Conservation (phyloP, 129 eudicot genomes). For the Helianthus annuus region HanXRQr2.0-SUNRISE NC_035437.2:171169270-171169769, state of each 20-base stretch:
- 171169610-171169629: too few species aligned
- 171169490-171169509: neutral
- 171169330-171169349: slow-evolving; percentile 8
- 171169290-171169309: neutral
- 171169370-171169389: slow-evolving; percentile 83
- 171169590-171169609: too few species aligned
- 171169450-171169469: neutral
- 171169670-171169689: too few species aligned
- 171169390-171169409: slow-evolving; percentile 90
- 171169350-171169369: neutral
- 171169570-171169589: too few species aligned
- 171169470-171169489: neutral
- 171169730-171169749: too few species aligned
- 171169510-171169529: slow-evolving; percentile 1
- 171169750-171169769: too few species aligned
- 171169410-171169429: slow-evolving; percentile 90
- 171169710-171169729: too few species aligned
- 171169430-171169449: neutral
- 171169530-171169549: neutral
- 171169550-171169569: neutral
- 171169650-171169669: too few species aligned
- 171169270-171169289: neutral
- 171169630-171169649: too few species aligned
- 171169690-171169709: too few species aligned
- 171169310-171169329: neutral